Conservation (phyloP, 2,329 filamentous ascomycete genomes). For the Zasmidium cellare region DNA sequence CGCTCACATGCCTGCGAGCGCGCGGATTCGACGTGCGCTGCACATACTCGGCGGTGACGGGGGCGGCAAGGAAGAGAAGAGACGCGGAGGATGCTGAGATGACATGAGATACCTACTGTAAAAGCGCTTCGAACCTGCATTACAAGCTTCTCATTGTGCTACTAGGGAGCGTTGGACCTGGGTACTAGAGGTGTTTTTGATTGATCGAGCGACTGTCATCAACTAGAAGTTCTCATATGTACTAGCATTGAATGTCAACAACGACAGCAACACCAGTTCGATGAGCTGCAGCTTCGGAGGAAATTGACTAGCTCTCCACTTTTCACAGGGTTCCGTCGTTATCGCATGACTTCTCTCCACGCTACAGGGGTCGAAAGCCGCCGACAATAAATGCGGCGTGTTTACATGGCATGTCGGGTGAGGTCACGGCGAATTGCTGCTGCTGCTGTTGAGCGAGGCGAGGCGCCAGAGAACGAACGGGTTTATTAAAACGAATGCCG, state of each 20-base stretch:
- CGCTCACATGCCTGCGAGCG: slow-evolving; percentile 5
- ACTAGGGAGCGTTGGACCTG: neutral
- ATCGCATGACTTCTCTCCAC: neutral
- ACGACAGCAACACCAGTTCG: neutral
- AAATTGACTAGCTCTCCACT: neutral
- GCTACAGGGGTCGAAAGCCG: neutral
- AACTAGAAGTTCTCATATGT: neutral
- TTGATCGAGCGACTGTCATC: neutral
- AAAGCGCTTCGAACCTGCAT: slow-evolving; percentile 9
- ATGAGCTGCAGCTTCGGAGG: neutral
- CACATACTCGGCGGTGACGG: slow-evolving; percentile 29
- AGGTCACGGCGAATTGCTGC: neutral
- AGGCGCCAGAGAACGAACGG: neutral
- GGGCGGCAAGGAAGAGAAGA: slow-evolving; percentile 23
- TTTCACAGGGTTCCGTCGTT: neutral
- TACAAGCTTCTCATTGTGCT: slow-evolving; percentile 8
- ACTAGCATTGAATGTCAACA: neutral
- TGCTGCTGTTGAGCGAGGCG: neutral
- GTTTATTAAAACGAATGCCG: neutral
- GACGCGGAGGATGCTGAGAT: neutral
- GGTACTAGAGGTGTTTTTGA: neutral
- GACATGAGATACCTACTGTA: slow-evolving; percentile 1
- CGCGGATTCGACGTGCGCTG: slow-evolving; percentile 21
- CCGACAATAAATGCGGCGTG: neutral
- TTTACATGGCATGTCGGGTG: neutral